Evolutionary conservation across 176 grass and related monocot species (phyloP).

Genomic region (Puccinellia tenuiflora): DNA sequence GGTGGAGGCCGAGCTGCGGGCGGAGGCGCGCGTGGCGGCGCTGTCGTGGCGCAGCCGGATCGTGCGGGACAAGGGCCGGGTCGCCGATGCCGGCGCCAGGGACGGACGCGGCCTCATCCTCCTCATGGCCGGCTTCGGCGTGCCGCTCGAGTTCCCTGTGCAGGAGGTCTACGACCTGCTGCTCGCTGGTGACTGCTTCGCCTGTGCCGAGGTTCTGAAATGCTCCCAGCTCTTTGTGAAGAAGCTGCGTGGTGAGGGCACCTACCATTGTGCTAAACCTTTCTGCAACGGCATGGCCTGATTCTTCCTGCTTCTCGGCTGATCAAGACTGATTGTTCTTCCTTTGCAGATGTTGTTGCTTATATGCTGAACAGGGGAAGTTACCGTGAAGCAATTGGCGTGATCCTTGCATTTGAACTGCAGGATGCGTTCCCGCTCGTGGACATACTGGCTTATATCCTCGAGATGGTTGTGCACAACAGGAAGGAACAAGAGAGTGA

Average conservation of each 20-base stretch:
- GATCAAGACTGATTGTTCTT: not conserved
- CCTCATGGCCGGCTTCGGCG: slow-evolving; percentile 44
- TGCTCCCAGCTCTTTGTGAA: slow-evolving; percentile 34
- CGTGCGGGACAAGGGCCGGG: slow-evolving; percentile 11
- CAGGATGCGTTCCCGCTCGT: slow-evolving; percentile 35
- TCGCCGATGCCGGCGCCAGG: slow-evolving; percentile 19
- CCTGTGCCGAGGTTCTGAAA: slow-evolving; percentile 36
- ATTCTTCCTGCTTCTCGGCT: not conserved
- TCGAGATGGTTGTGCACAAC: slow-evolving; percentile 32
- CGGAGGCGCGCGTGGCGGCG: slow-evolving; percentile 29
- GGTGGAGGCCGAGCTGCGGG: not conserved
- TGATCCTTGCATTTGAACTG: slow-evolving; percentile 51
- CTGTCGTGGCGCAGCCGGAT: slow-evolving; percentile 51
- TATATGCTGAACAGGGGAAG: slow-evolving; percentile 46
- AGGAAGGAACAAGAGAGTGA: not conserved
- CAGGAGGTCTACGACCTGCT: slow-evolving; percentile 39
- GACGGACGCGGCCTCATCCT: slow-evolving; percentile 51
- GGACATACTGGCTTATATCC: slow-evolving; percentile 17
- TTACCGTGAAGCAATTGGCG: slow-evolving; percentile 31
- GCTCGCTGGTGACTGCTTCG: slow-evolving; percentile 2
- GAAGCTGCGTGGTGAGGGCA: slow-evolving; percentile 38
- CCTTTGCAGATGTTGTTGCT: slow-evolving; percentile 41
- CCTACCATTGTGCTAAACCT: not conserved
- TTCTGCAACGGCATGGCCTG: not conserved
- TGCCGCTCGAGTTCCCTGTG: slow-evolving; percentile 33